These are phyloP conservation scores for Beauveria bassiana DNA, from an alignment of 2,329 filamentous ascomycete genomes.

Conservation along the genomic window DNA sequence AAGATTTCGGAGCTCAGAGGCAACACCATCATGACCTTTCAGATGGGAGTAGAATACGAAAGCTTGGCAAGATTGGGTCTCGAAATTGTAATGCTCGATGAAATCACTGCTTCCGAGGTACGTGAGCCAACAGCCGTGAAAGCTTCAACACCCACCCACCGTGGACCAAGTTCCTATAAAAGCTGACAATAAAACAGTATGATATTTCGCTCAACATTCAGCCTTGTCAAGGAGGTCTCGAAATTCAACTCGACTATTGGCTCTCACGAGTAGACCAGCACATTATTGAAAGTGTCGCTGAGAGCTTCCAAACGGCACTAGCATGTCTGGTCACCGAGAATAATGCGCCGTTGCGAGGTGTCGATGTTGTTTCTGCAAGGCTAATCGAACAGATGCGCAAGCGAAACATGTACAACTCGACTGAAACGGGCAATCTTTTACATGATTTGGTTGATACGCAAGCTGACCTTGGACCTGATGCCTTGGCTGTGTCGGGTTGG, in stretches of 20 bases:
- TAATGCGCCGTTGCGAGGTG: not conserved
- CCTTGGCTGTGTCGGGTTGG: not conserved
- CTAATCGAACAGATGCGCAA: not conserved
- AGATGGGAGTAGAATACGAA: not conserved
- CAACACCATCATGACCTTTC: not conserved
- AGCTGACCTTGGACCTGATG: not conserved
- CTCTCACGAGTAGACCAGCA: not conserved
- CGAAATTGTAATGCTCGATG: not conserved
- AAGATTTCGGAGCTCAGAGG: not conserved
- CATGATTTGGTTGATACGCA: not conserved
- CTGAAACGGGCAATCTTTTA: not conserved
- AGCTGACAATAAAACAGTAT: not conserved
- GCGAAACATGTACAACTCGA: not conserved
- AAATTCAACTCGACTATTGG: not conserved
- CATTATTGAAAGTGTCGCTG: not conserved
- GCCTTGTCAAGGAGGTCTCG: not conserved
- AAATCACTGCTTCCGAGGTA: not conserved
- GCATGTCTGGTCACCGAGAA: not conserved
- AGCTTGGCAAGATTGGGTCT: not conserved
- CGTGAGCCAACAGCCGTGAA: not conserved
- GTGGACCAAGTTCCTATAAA: not conserved
- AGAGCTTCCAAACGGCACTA: not conserved
- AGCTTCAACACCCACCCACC: not conserved
- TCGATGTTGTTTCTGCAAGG: not conserved
- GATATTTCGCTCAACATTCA: not conserved